Evolutionary conservation across 2,329 filamentous ascomycete genomes (phyloP), one percentile per base, ranked within the genome.

Genomic region (Paecilomyces dactylethromorphus): DNA sequence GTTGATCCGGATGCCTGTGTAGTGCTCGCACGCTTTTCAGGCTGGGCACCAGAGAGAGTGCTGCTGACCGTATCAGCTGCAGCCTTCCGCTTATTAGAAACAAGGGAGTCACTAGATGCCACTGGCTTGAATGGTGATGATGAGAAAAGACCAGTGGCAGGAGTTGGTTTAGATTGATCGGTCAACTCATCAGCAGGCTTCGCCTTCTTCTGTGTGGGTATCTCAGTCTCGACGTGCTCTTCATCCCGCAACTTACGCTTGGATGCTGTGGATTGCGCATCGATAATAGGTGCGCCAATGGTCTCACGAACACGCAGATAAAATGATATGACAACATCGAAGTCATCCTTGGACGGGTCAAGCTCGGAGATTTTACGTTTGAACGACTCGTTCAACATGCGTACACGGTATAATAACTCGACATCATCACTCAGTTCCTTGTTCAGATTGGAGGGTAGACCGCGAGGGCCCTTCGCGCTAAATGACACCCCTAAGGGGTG

Each of bases 261-360:
- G 18, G 58, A 56, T 10, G 63, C 63, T 11, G 65, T 63, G 35
- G 60, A 53, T 26, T 56, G 59, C n/a, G 63, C 58, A 45, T 60
- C 57, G 4, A 66, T 71, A 54, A 75, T 58, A 3, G 74, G 73
- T 15, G 65, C 65, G 31, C 73, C 74, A 53, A 78, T 68, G 1
- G 69, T 68, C 18, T 72, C 70, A 52, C 76, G 74, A 56, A 73
- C 66, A 52, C 69, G 69, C 55, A 74, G 63, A 60, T 78, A 78
- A 56, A 71, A 71, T 4, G 71, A 62, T 29, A 78, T 64, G 33
- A 74, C 35, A 15, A 64, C 60, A 57, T 76, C 74, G 54, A 78
- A 73, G 52, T 70, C 67, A 53, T 74, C 62, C 2, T 56, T 67
- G 15, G 65, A 61, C 5, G 74, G 70, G 58, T 77, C 66, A 24